A percentile compares a stretch with the other conserved stretches of the same genome.
Evolutionary conservation across 768 basidiomycete genomes (phyloP).

Genomic region (Leucosporidium yakuticum): DNA sequence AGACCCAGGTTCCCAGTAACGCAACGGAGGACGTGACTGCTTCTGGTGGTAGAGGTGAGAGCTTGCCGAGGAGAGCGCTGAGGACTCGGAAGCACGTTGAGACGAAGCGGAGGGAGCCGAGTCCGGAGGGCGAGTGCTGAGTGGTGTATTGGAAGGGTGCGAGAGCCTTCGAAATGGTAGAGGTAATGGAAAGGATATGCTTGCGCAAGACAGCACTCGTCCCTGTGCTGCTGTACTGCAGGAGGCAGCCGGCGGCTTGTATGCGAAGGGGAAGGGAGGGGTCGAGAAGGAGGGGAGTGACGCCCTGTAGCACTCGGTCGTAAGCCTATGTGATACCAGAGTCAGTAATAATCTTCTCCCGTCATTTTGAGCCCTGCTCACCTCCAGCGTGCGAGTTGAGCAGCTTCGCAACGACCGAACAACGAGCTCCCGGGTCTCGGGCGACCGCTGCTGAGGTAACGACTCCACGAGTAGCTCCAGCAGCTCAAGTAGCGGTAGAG

Average conservation of each 20-base stretch:
- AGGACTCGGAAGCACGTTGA: slow-evolving; percentile 20
- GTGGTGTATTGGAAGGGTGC: neutral
- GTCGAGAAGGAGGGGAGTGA: slow-evolving; percentile 4
- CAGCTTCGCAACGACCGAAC: slow-evolving; percentile 7
- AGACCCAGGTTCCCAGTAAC: slow-evolving; percentile 6
- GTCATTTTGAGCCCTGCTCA: neutral
- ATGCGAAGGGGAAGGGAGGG: slow-evolving; percentile 2
- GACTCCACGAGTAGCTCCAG: too few species aligned
- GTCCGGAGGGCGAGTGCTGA: slow-evolving; percentile 8
- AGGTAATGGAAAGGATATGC: neutral
- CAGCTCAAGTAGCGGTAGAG: too few species aligned
- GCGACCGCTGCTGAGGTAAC: slow-evolving; percentile 40
- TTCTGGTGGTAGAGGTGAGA: neutral
- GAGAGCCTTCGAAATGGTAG: slow-evolving; percentile 4
- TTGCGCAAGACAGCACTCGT: accelerated
- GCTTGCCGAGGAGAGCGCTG: slow-evolving; percentile 5
- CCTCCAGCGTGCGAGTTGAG: neutral
- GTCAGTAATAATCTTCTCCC: neutral
- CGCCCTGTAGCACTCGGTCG: neutral
- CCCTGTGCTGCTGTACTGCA: slow-evolving; percentile 8
- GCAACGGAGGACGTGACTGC: neutral
- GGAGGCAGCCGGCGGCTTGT: slow-evolving; percentile 11
- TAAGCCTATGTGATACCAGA: neutral
- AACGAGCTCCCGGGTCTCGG: slow-evolving; percentile 43
- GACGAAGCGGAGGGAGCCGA: slow-evolving; percentile 9